phyloP scores from a whole-genome alignment of 179 eudicot genomes.

The Silene vulgaris region DNA sequence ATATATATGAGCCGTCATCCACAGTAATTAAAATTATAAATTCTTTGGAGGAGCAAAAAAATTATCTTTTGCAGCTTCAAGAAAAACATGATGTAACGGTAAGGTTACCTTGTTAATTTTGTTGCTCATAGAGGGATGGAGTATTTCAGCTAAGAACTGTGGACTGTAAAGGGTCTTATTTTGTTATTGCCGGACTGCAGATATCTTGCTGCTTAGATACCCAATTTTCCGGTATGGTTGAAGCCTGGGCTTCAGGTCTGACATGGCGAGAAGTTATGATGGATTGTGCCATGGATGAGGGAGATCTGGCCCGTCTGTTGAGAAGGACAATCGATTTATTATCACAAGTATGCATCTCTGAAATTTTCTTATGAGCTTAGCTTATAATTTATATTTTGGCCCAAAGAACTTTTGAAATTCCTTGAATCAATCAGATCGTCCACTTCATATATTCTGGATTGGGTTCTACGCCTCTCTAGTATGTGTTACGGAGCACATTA shows the following conservation, averaged over 20 bases:
- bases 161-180: slow-evolving; percentile 8
- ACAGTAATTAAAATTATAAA: slow-evolving; percentile 55
- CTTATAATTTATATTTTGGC: background rate
- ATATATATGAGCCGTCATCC: slow-evolving; percentile 74
- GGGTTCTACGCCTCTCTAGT: background rate
- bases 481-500: background rate
- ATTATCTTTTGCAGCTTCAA: slow-evolving; percentile 68
- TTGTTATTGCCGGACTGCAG: slow-evolving; percentile 37
- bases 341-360: slow-evolving; percentile 59
- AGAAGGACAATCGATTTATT: slow-evolving; percentile 80
- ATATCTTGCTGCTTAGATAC: slow-evolving; percentile 91
- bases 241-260: slow-evolving; percentile 98
- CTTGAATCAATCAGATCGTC: slow-evolving; percentile 6
- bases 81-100: slow-evolving; percentile 83
- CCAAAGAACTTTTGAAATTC: background rate
- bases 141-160: background rate
- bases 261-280: slow-evolving; percentile 98
- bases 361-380: background rate
- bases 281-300: slow-evolving; percentile 99
- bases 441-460: background rate
- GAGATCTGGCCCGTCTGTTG: slow-evolving; percentile 88
- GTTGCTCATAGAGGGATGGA: background rate
- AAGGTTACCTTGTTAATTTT: slow-evolving; percentile 17
- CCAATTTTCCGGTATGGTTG: slow-evolving; percentile 95
- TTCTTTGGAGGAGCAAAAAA: slow-evolving; percentile 71